Evolutionary conservation across 805 yeast species (phyloP).

Genomic region (Yamadazyma paraphyllophila): DNA sequence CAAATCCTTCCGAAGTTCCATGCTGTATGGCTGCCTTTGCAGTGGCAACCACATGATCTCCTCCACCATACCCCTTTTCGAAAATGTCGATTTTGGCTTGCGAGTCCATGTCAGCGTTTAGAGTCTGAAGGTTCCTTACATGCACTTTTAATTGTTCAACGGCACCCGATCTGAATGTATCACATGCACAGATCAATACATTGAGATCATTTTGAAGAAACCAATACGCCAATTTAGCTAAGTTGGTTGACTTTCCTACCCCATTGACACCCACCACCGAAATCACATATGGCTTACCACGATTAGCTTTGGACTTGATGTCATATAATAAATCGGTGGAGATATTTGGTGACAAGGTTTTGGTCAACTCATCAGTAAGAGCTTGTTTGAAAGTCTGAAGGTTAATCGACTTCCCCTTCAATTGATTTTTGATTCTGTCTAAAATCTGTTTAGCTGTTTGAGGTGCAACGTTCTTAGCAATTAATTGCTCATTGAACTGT

Average conservation of each 20-base stretch:
- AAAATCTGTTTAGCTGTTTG: conserved; percentile 76
- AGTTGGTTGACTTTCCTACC: conserved; percentile 94
- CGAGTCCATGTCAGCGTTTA: conserved; percentile 52
- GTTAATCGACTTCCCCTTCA: conserved; percentile 75
- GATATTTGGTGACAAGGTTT: conserved; percentile 85
- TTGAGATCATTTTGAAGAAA: conserved; percentile 81
- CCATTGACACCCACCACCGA: conserved; percentile 98
- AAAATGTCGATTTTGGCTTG: conserved; percentile 64
- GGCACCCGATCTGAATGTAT: conserved; percentile 96
- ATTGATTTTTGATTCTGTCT: conserved; percentile 62
- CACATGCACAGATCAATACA: conserved; percentile 93
- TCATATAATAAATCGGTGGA: conserved; percentile 85
- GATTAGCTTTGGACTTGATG: conserved; percentile 48
- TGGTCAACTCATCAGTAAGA: conserved; percentile 65
- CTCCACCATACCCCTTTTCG: conserved; percentile 96
- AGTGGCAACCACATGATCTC: conserved; percentile 87
- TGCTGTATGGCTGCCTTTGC: conserved; percentile 87
- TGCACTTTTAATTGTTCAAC: conserved; percentile 97
- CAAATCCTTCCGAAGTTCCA: conserved; percentile 69
- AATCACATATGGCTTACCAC: conserved; percentile 75
- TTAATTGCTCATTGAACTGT: conserved; percentile 70
- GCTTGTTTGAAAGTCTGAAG: conserved; percentile 63
- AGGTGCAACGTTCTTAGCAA: conserved; percentile 87
- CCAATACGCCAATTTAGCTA: conserved; percentile 95
- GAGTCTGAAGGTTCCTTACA: conserved; percentile 73